Evolutionary conservation across 306 rosid genomes (phyloP), one percentile per base, ranked within the genome.

Genomic region (Vigna trinervia): DNA sequence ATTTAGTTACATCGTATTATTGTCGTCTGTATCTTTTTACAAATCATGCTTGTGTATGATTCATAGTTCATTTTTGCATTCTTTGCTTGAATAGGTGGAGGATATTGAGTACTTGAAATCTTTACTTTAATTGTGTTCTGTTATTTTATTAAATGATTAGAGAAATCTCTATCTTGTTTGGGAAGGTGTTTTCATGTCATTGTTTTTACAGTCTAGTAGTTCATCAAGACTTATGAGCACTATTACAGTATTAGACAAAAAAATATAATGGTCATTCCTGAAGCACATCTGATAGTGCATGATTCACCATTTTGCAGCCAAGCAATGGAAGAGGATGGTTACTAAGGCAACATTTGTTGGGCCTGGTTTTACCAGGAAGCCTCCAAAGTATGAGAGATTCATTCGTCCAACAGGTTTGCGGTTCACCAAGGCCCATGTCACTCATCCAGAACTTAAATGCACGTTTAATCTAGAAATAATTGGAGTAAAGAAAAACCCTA

Each of bases 241-340:
- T 12, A 45, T 45, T 45, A 11, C 14, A 20, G 19, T n/a, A 20
- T 58, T 56, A 38, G 11, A 75, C 45, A 46, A 38, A 56, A 26
- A 57, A 43, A 14, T 17, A 4, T 62, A 61, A 28, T 51, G 64
- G 46, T 65, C 48, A 5, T 36, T 69, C 32, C 11, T 12, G 79
- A 23, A 70, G 56, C 20, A 19, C 43, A 20, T 60, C 30, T 76
- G 69, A 84, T 65, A 36, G 45, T 36, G 6, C 43, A 38, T 20
- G 53, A 63, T 66, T 76, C 2, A 60, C 23, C 36, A 45, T 77
- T 75, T 80, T 85, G 11, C 84, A 94, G 98, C 95, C 46, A 94
- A 94, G 81, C 97, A 94, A 76, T 94, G 97, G 97, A 94, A 94
- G 88, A 88, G 98, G 84, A 94, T 94, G 98, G 84, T 92, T 73